Percentiles rank a stretch among this genome's conserved stretches.
These are phyloP conservation scores for Camellia japonica DNA, from an alignment of 148 eudicot species.

Conservation along the genomic window DNA sequence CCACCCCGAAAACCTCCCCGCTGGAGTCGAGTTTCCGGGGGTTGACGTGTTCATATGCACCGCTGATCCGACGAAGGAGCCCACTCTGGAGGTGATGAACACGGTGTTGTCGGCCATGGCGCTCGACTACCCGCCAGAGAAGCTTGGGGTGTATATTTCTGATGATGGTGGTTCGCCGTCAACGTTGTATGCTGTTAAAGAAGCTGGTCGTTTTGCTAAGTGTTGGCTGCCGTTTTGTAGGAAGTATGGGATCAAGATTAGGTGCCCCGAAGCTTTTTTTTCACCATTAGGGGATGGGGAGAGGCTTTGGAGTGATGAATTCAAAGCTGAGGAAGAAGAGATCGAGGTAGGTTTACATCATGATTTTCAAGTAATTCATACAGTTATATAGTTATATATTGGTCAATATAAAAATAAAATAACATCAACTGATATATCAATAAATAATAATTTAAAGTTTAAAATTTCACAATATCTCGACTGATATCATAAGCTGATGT, in stretches of 20 bases:
- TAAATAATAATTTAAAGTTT: too few species aligned
- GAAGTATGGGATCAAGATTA: slow-evolving; percentile 41
- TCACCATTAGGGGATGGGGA: slow-evolving; percentile 34
- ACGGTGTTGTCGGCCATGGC: slow-evolving; percentile 62
- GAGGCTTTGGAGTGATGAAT: slow-evolving; percentile 28
- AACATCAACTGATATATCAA: too few species aligned
- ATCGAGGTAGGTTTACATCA: slow-evolving; percentile 30
- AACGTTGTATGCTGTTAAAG: slow-evolving; percentile 42
- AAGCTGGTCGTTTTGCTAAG: slow-evolving; percentile 42
- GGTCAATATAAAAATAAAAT: too few species aligned
- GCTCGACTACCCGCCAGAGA: slow-evolving; percentile 53
- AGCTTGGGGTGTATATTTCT: slow-evolving; percentile 54
- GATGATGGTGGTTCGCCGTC: slow-evolving; percentile 57
- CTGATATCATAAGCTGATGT: too few species aligned
- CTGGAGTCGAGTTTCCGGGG: slow-evolving; percentile 34
- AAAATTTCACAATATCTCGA: too few species aligned
- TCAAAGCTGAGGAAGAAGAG: slow-evolving; percentile 34
- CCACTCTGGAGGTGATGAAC: slow-evolving; percentile 54
- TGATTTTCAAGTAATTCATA: too few species aligned
- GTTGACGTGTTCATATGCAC: slow-evolving; percentile 63
- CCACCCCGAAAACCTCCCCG: slow-evolving; percentile 23
- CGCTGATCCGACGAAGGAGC: slow-evolving; percentile 57
- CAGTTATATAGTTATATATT: too few species aligned
- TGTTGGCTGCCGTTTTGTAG: slow-evolving; percentile 59
- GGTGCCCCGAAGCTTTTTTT: slow-evolving; percentile 57